A percentile compares a stretch with the other conserved stretches of the same genome.
These are phyloP conservation scores for Gentiana macrophylla DNA, from an alignment of 257 asterid species.

Conservation along the genomic window DNA sequence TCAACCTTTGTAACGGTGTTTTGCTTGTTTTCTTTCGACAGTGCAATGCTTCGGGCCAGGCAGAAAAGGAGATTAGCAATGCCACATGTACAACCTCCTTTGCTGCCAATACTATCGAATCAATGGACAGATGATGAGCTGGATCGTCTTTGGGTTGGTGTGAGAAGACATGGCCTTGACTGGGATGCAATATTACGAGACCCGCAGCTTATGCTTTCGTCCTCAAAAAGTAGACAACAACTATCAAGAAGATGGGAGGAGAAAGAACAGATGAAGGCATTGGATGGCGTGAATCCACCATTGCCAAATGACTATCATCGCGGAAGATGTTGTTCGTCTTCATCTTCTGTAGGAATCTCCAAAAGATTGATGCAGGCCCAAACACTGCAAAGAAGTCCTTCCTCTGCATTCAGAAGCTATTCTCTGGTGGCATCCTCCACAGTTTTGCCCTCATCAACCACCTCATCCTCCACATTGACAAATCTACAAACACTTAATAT, in stretches of 20 bases:
- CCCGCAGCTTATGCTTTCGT: conserved; percentile 68
- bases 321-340: conserved; percentile 17
- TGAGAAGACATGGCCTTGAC: conserved; percentile 85
- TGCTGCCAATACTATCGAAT: too few relatives aligned
- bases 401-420: too few relatives aligned
- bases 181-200: conserved; percentile 89
- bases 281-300: conserved; percentile 32
- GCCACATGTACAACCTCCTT: too few relatives aligned
- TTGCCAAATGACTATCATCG: conserved; percentile 36
- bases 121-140: conserved; percentile 96
- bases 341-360: conserved; percentile 46
- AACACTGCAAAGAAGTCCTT: too few relatives aligned
- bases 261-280: conserved; percentile 63
- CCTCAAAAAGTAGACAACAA: conserved; percentile 60
- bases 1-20: too few relatives aligned
- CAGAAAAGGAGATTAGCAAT: too few relatives aligned
- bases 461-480: too few relatives aligned
- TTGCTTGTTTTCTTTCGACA: too few relatives aligned
- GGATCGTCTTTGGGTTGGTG: conserved; percentile 91
- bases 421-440: too few relatives aligned
- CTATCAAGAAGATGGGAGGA: conserved; percentile 77
- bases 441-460: too few relatives aligned
- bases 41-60: too few relatives aligned
- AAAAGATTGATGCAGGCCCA: conserved; percentile 46
- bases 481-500: too few relatives aligned